Base-by-base conservation (phyloP, 305 asterid species). In the Rubia peregrina region DNA sequence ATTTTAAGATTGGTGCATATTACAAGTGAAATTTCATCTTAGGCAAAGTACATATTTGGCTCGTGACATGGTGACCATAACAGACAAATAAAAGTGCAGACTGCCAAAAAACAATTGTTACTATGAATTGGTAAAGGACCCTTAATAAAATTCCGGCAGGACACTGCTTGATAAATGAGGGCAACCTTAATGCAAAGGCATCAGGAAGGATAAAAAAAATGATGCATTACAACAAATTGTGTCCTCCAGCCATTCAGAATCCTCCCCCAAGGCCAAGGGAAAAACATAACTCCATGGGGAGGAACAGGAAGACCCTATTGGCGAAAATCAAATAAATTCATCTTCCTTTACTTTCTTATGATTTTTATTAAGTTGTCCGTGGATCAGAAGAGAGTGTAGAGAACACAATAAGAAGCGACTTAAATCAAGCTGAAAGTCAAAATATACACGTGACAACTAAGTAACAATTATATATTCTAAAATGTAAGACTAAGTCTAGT, bases 371-470 rank as follows among this genome's bases (percentile, higher is more conserved):
- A 21, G 14, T 57, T 22, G 4, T 22, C 63, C 16, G 21, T 46
- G 36, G 24, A 22, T 30, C 66, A 67, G 41, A 16, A 67, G 36
- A 33, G 19, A 21, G 69, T 46, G 71, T 10, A 46, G 61, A 67
- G 30, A 48, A 67, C 26, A n/a, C 16, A 44, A 13, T 24, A 4
- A 51, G 26, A 48, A 67, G 22, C 9, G 17, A 46, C 19, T 7
- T 26, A 3, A 67, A 67, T 12, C 24, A 66, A 44, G 5, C 3
- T 24, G 24, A 67, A 46, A 67, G 59, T 22, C 19, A 67, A 26
- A 16, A 48, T 7, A 11, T 48, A 24, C 17, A 21, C 6, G 24
- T 24, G 42, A 44, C 59, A 24, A 21, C 59, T 24, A 65, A 56
- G 48, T 10, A 43, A 9, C 40, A 33, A 14, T 38, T 38, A 21